Base-by-base conservation (phyloP, 768 basidiomycete species). In the Omphalotus guepiniiformis region DNA sequence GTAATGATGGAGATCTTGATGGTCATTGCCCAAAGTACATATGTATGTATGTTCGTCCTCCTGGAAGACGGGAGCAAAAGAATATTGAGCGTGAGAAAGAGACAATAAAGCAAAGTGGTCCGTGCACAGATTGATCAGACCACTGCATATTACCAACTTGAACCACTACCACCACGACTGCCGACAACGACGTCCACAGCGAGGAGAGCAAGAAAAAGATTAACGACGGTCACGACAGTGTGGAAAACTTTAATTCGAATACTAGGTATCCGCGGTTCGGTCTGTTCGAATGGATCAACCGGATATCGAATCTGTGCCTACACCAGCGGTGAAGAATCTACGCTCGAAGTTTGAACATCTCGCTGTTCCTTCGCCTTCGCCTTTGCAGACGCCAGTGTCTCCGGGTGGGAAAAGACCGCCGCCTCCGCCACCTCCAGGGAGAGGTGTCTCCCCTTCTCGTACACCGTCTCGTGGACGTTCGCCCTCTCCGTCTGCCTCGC, bases 331-430 rank as follows among this genome's bases (percentile, higher is more conserved):
- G 44, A 82, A 76, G 62, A 85, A 74, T 50, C 70, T 90, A 15
- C 77, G 78, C 37, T 85, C 83, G 25, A 78, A 70, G 57, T 90
- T 88, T 57, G 87, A 90, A 59, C 75, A 80, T 55, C 65, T 87
- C 21, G 82, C 85, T 3, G 67, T 69, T 38, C 67, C 69, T 8
- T 28, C 37, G 47, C 36, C 25, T 6, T 28, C 28, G 42, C 23
- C 51, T 40, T 38, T 52, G 41, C 28, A 55, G 42, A 51, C 57
- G 53, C 39, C 39, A 37, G 44, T 48, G 58, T 6, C 58, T 56
- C 16, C 42, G 67, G 57, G 63, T 12, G 59, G 63, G 3, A 77
- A 72, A 52, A 73, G 80, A 41, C 71, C 75, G 2, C 82, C 83
- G 0, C 83, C 83, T 0, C 83, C 83, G 1, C 78, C 79, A 2